A percentile compares a stretch with the other conserved stretches of the same genome.
These are phyloP conservation scores for Aureobasidium pullulans DNA, from an alignment of 2,329 filamentous ascomycete species.

Conservation along the genomic window DNA sequence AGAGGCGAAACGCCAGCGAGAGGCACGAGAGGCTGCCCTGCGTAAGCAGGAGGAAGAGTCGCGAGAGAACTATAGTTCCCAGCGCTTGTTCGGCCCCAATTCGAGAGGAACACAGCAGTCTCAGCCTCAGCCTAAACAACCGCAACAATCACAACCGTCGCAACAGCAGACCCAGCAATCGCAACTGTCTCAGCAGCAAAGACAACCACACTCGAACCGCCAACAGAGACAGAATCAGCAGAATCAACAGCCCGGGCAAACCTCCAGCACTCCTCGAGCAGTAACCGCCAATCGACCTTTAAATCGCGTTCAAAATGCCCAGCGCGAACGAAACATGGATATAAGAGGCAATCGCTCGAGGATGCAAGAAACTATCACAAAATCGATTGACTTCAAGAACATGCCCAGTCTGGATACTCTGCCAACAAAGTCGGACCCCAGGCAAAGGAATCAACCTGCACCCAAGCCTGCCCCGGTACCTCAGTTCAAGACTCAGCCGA, in stretches of 20 bases:
- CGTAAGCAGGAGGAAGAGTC: not conserved
- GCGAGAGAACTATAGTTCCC: not conserved
- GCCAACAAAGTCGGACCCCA: not conserved
- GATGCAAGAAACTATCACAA: not conserved
- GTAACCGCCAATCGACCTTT: not conserved
- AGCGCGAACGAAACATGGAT: not conserved
- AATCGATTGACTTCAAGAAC: not conserved
- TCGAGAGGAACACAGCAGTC: not conserved
- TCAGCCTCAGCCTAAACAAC: not conserved
- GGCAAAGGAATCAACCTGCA: not conserved
- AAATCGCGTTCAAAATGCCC: slow-evolving; percentile 5
- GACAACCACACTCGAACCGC: not conserved
- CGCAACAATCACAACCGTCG: not conserved
- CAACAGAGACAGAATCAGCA: not conserved
- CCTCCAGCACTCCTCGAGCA: not conserved
- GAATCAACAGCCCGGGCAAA: not conserved
- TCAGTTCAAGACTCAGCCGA: not conserved
- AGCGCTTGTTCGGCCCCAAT: not conserved
- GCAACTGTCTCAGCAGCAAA: not conserved
- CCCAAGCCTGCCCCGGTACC: not conserved
- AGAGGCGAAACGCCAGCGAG: not conserved
- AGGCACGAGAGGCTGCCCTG: not conserved
- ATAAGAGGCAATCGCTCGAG: not conserved
- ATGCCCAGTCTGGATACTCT: not conserved
- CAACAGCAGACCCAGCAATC: not conserved